These are phyloP conservation scores for Microcera coccophila DNA, from an alignment of 2,329 filamentous ascomycete species.

Conservation along the genomic window DNA sequence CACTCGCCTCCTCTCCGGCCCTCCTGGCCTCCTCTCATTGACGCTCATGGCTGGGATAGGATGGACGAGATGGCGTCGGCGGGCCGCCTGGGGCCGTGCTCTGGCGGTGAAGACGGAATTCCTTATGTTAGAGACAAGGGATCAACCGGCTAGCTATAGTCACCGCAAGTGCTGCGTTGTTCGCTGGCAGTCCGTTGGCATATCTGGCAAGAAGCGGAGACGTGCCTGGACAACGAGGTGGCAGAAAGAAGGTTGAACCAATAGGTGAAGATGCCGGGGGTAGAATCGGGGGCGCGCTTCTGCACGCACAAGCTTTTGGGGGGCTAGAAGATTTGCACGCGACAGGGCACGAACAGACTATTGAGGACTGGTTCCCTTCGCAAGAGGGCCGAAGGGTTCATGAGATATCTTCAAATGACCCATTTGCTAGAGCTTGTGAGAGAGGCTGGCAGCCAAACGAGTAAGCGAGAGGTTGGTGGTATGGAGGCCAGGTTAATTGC, in stretches of 20 bases:
- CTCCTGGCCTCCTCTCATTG: background rate
- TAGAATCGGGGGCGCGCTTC: no score
- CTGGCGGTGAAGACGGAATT: constrained; percentile 26
- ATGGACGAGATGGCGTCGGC: constrained; percentile 11
- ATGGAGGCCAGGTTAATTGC: no score
- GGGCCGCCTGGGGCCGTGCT: constrained; percentile 26
- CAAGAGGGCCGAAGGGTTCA: no score
- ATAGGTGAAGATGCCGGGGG: constrained; percentile 23
- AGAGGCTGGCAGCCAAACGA: background rate
- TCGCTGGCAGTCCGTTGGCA: constrained; percentile 14
- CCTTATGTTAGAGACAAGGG: constrained; percentile 17
- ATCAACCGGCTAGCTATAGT: constrained; percentile 21
- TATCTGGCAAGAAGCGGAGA: constrained; percentile 15
- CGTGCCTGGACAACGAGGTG: constrained; percentile 2
- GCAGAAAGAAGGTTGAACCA: constrained; percentile 16
- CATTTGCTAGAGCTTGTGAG: background rate
- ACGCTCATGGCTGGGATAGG: background rate
- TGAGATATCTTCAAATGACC: background rate
- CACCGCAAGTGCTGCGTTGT: constrained; percentile 26
- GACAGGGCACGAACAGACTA: background rate
- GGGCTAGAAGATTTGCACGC: background rate
- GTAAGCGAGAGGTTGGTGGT: no score
- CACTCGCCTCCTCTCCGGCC: no score
- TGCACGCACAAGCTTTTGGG: constrained; percentile 10
- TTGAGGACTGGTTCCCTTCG: background rate